phyloP scores from a whole-genome alignment of 257 asterid species.

The Leonotis leonurus region DNA sequence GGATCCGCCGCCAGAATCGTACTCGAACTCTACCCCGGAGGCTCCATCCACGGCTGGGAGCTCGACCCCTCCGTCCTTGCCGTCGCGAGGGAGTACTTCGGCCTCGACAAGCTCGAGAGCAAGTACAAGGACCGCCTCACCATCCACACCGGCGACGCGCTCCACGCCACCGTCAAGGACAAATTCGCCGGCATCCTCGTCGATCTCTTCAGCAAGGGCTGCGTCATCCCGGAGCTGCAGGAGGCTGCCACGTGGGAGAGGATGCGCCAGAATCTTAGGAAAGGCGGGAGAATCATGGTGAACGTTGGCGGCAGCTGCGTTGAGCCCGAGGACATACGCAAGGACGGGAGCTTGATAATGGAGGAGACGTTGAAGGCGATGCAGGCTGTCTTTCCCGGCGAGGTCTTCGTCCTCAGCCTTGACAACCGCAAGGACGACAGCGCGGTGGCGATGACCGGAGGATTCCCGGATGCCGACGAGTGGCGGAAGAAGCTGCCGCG shows the following conservation, averaged over 20 bases:
- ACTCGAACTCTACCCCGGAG: slow-evolving; percentile 51
- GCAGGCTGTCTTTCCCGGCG: slow-evolving; percentile 34
- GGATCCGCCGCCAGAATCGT: slow-evolving; percentile 65
- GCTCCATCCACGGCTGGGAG: slow-evolving; percentile 69
- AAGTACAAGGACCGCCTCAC: slow-evolving; percentile 41
- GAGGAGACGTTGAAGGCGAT: slow-evolving; percentile 68
- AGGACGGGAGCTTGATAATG: slow-evolving; percentile 65
- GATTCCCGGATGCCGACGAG: slow-evolving; percentile 40
- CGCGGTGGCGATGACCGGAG: slow-evolving; percentile 63
- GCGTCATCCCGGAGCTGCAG: slow-evolving; percentile 72
- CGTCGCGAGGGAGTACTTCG: slow-evolving; percentile 71
- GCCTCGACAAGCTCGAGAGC: slow-evolving; percentile 56
- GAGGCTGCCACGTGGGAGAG: slow-evolving; percentile 60
- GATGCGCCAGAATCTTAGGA: slow-evolving; percentile 38
- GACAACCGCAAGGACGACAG: slow-evolving; percentile 65
- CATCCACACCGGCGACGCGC: slow-evolving; percentile 57
- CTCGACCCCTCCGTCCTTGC: slow-evolving; percentile 71
- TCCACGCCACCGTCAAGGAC: slow-evolving; percentile 32
- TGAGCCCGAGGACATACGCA: slow-evolving; percentile 74
- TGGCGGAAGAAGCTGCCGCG: slow-evolving; percentile 53
- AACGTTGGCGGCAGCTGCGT: slow-evolving; percentile 92
- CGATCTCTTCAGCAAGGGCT: slow-evolving; percentile 64
- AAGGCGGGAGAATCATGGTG: slow-evolving; percentile 83
- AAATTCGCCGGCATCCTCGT: slow-evolving; percentile 68
- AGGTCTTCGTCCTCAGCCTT: slow-evolving; percentile 45